phyloP scores from a whole-genome alignment of 768 basidiomycete species.

The Strobilomyces dryophilus region DNA sequence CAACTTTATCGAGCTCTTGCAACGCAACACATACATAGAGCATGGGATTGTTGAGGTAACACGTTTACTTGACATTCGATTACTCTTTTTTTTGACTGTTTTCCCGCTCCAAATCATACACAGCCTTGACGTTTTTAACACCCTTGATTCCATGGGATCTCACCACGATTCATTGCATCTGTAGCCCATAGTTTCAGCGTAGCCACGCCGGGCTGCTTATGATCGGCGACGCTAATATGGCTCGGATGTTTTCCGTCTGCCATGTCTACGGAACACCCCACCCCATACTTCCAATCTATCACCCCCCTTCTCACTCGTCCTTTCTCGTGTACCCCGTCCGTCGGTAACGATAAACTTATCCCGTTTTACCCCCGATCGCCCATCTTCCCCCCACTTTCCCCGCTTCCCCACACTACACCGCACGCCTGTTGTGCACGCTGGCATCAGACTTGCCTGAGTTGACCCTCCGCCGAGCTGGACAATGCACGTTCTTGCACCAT shows the following conservation, averaged over 20 bases:
- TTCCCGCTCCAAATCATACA: conserved; percentile 10
- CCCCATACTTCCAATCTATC: conserved; percentile 3
- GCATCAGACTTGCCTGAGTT: not conserved
- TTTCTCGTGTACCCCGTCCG: not conserved
- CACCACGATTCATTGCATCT: not conserved
- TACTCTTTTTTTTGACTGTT: conserved; percentile 1
- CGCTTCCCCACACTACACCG: conserved; percentile 18
- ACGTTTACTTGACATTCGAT: conserved; percentile 5
- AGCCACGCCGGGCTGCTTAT: not conserved
- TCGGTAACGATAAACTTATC: conserved; percentile 3
- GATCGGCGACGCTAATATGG: not conserved
- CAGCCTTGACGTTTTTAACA: not conserved
- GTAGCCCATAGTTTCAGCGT: not conserved
- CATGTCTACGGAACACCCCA: not conserved
- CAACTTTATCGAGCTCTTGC: conserved; percentile 8
- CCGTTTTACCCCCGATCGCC: conserved; percentile 4
- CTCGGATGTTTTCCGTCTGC: not conserved
- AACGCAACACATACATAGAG: not conserved
- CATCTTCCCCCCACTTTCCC: conserved; percentile 22
- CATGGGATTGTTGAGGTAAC: conserved; percentile 13
- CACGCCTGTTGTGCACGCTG: not conserved
- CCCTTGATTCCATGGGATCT: not conserved
- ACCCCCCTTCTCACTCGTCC: conserved; percentile 1
- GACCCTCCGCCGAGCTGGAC: conserved; percentile 9
- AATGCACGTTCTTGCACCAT: conserved; percentile 7